phyloP scores from a whole-genome alignment of 768 basidiomycete genomes.

The Collybia sordida region DNA sequence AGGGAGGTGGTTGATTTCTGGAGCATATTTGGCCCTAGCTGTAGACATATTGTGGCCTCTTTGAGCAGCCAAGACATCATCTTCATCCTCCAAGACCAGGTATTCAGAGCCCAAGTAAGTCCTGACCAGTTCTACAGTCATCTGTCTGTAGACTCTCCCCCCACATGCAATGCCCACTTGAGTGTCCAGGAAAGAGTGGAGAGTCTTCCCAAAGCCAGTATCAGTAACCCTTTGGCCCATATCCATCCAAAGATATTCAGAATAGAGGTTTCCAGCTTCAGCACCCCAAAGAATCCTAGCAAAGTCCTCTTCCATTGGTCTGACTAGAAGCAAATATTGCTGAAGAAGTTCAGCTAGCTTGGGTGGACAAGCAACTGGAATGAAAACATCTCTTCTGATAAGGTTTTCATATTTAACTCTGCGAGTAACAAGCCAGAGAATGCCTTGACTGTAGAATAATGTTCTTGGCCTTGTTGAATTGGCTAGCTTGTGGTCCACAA shows the following conservation, averaged over 20 bases:
- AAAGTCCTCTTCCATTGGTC: conserved; percentile 10
- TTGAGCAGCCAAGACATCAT: conserved; percentile 11
- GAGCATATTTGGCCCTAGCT: conserved; percentile 12
- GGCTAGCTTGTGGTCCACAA: too few species aligned
- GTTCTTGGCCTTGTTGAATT: too few species aligned
- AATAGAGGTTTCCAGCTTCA: too few species aligned
- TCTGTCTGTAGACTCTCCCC: conserved; percentile 10
- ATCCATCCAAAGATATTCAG: too few species aligned
- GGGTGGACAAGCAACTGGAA: conserved; percentile 12
- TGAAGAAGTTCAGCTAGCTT: conserved; percentile 3
- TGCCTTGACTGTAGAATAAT: not conserved
- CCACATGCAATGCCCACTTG: too few species aligned
- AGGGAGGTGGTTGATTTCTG: conserved; percentile 12
- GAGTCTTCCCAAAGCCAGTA: too few species aligned
- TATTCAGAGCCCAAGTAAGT: conserved; percentile 16
- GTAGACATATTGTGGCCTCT: conserved; percentile 10
- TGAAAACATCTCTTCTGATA: conserved; percentile 9
- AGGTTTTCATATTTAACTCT: conserved; percentile 10
- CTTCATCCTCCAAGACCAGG: conserved; percentile 9
- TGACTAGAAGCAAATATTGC: conserved; percentile 10
- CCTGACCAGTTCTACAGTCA: conserved; percentile 15
- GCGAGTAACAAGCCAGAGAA: conserved; percentile 11
- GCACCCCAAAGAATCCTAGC: conserved; percentile 1
- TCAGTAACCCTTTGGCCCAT: too few species aligned
- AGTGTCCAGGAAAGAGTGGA: too few species aligned